Evolutionary conservation across 2,329 filamentous ascomycete species (phyloP), one percentile per base, ranked within the genome.

Genomic region (Penicillium decumbens): DNA sequence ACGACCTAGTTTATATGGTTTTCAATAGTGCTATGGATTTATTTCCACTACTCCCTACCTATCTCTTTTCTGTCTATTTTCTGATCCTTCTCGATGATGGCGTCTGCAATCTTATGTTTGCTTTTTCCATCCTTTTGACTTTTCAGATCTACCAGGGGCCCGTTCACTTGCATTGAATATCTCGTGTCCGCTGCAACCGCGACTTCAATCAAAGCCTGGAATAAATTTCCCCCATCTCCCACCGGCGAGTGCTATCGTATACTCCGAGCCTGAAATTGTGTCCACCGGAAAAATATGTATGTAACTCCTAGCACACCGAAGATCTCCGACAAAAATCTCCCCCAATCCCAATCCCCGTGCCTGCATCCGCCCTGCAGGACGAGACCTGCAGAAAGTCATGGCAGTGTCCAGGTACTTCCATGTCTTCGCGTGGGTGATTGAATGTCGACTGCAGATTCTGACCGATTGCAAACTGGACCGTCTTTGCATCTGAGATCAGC

Each of bases 131-230:
- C 7, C 7, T 38, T n/a, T 30, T 6, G 24, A 24, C 27, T 27
- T 41, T n/a, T 15, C n/a, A 24, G 27, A 27, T 30, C 30, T 41
- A 35, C 15, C 15, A 18, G 25, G 28, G 39, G 46, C 20, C 25
- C 32, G 42, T 45, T 43, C 32, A 44, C 28, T 28, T 18, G 15
- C 23, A 35, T 23, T 8, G 24, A 30, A 47, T 24, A 54, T 53
- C 55, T 56, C 50, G 47, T 58, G 57, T 56, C 55, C 57, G 58
- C 58, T 53, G 40, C 55, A 60, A 48, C 52, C 58, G 58, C 56
- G 29, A 47, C 29, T 13, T 43, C 13, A 6, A 12, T 27, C 8
- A 9, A 9, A 4, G n/a, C n/a, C n/a, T 6, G 3, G 33, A 18
- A 20, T 3, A 20, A 9, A 5, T 20, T 37, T 37, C 9, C 18